Percentiles rank a stretch among this genome's conserved stretches.
Conservation (phyloP, 805 yeast genomes). For the Pichia pseudocactophila region DNA sequence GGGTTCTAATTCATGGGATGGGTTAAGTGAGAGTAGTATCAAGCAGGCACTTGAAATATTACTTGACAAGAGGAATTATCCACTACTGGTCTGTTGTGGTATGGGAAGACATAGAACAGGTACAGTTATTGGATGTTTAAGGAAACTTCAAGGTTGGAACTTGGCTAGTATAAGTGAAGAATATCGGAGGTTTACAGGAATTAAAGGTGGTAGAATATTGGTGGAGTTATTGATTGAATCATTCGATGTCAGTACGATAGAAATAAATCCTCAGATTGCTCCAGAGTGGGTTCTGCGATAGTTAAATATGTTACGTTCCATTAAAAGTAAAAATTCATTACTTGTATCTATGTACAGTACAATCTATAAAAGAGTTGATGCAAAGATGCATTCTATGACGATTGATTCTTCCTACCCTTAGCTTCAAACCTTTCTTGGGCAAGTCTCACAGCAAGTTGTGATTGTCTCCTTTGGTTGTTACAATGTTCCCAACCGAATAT, state of each 20-base stretch:
- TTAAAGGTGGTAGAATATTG: conserved; percentile 82
- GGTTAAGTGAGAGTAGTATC: conserved; percentile 75
- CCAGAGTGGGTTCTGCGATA: conserved; percentile 39
- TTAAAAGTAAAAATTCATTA: no score
- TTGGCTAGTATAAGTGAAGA: conserved; percentile 89
- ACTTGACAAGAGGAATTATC: conserved; percentile 64
- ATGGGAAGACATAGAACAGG: conserved; percentile 99
- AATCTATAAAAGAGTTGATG: no score
- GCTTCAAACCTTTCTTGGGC: conserved; percentile 45
- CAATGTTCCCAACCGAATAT: conserved; percentile 93
- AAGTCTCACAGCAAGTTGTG: conserved; percentile 55
- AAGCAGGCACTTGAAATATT: conserved; percentile 71
- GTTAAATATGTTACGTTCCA: background rate
- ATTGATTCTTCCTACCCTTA: conserved; percentile 8
- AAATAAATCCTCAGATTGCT: conserved; percentile 33
- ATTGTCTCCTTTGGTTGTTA: conserved; percentile 56
- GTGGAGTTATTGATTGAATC: conserved; percentile 86
- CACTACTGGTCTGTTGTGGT: conserved; percentile 88
- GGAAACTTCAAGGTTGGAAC: conserved; percentile 96
- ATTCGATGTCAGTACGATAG: conserved; percentile 40
- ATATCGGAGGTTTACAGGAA: conserved; percentile 87
- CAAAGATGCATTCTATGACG: no score
- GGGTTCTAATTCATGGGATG: conserved; percentile 85
- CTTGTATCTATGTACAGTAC: no score
- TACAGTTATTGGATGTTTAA: conserved; percentile 86